Evolutionary conservation across 805 yeast genomes (phyloP), one percentile per base, ranked within the genome.

Genomic region (Wickerhamomyces hampshirensis): DNA sequence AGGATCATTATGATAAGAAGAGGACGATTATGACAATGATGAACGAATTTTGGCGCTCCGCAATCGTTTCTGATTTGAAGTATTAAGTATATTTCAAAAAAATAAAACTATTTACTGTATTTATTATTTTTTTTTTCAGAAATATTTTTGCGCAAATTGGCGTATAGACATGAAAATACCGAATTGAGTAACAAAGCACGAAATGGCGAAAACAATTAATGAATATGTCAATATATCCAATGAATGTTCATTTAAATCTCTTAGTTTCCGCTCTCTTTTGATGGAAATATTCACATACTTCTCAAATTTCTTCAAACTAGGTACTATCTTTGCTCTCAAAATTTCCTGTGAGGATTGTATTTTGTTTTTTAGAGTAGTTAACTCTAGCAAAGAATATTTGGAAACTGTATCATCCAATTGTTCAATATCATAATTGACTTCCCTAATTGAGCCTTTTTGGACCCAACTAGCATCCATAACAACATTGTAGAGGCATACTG

Each of bases 1-100:
- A 84, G 66, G 24, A 74, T 68, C 89, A 82, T 83, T 26, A 11
- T 39, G 7, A 8, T 28, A 15, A 9, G 13, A 5, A 7, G n/a
- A 15, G 19, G 23, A 26, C 18, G 12, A 16, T 12, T 31, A 13
- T 21, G 17, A 16, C n/a, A n/a, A n/a, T n/a, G n/a, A n/a, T n/a
- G n/a, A n/a, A n/a, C n/a, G n/a, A 6, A n/a, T 26, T 26, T 26
- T 26, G 12, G 12, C 28, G 24, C 11, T 11, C 24, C 24, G 11
- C 24, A 21, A 21, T 21, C 24, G 10, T 21, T 21, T 21, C 24
- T 10, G 13, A 6, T 5, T 26, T 13, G 28, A 26, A 26, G 13
- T n/a, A n/a, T 15, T 26, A 23, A 9, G 24, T 23, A 9, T 8
- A 23, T 23, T 11, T 23, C 11, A 23, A 23, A 11, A 23, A 9